Conservation (phyloP, 495 filamentous ascomycete species). For the Daldinia decipiens region DNA sequence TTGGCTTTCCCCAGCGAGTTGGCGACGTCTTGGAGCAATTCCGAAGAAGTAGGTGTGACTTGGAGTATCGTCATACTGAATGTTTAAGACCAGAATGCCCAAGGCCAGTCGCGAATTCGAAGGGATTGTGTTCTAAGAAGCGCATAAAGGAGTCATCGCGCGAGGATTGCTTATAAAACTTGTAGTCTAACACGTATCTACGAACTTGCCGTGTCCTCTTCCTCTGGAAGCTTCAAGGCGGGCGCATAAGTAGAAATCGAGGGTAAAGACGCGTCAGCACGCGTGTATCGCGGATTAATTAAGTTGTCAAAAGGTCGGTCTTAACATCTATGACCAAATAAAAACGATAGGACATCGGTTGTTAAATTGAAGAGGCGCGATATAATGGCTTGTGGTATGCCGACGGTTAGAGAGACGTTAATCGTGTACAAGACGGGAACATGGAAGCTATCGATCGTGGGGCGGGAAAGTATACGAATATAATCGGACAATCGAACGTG, state of each 20-base stretch:
- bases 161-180: neutral
- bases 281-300: conserved; percentile 12
- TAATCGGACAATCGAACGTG: neutral
- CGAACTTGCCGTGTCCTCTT: conserved; percentile 2
- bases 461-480: neutral
- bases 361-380: neutral
- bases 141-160: conserved; percentile 29
- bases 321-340: neutral
- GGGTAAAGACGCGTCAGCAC: conserved; percentile 42
- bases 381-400: neutral
- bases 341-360: neutral
- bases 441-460: conserved; percentile 3
- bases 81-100: neutral
- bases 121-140: conserved; percentile 14
- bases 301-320: neutral
- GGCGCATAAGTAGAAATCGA: neutral
- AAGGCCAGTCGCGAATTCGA: neutral
- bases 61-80: conserved; percentile 65
- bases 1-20: conserved; percentile 67
- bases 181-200: neutral
- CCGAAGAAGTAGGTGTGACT: conserved; percentile 59
- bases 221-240: neutral
- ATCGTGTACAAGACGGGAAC: conserved; percentile 9
- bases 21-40: conserved; percentile 69
- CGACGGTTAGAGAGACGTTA: neutral